These are phyloP conservation scores for Jaminaea rosea DNA, from an alignment of 1,284 basidiomycete genomes.

Conservation along the genomic window DNA sequence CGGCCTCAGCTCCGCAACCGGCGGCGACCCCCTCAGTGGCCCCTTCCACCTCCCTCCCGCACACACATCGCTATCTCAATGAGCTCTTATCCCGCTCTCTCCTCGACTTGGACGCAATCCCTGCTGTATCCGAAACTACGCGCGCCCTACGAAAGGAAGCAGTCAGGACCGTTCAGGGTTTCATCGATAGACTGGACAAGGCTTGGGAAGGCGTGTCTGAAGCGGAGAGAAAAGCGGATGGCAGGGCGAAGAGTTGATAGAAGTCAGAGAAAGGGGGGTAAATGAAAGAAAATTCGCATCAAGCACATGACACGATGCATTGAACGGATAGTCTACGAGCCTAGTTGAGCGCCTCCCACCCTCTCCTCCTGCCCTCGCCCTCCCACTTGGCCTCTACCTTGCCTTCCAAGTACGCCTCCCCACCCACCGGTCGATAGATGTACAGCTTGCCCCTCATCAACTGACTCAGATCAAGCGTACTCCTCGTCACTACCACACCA, in stretches of 20 bases:
- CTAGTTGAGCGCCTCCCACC: background rate
- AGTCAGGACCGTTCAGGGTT: constrained; percentile 38
- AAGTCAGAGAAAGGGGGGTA: too few species aligned
- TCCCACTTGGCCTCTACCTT: background rate
- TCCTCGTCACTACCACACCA: background rate
- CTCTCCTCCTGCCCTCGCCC: background rate
- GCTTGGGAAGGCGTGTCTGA: constrained; percentile 26
- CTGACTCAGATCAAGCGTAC: background rate
- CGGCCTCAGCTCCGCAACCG: background rate
- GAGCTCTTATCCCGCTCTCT: constrained; percentile 38
- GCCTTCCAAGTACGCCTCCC: background rate
- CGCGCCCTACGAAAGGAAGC: constrained; percentile 33
- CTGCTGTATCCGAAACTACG: constrained; percentile 29
- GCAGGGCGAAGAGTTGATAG: background rate
- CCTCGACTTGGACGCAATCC: constrained; percentile 34
- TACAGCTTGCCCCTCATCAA: constrained; percentile 5
- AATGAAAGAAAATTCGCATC: too few species aligned
- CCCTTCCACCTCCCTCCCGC: constrained; percentile 16
- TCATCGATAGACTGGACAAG: constrained; percentile 39
- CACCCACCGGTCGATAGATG: constrained; percentile 7
- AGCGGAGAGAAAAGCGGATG: background rate
- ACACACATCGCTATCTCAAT: constrained; percentile 30
- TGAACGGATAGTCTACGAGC: too few species aligned
- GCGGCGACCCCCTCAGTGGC: too few species aligned
- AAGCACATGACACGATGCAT: too few species aligned